A percentile compares a stretch with the other conserved stretches of the same genome.
phyloP scores from a whole-genome alignment of 2,329 filamentous ascomycete species.

The Botryotinia narcissicola region DNA sequence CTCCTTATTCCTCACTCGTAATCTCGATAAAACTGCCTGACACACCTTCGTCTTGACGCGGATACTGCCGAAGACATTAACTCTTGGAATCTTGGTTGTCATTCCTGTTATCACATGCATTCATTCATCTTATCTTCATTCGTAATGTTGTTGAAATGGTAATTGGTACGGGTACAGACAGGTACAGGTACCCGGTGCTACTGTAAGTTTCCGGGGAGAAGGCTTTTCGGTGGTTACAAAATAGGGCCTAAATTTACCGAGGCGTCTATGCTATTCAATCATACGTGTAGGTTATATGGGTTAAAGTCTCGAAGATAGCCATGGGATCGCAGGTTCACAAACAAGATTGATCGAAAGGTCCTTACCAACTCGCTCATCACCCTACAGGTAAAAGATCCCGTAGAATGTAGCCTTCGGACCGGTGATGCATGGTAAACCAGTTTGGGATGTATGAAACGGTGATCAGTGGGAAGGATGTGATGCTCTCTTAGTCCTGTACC shows the following conservation, averaged over 20 bases:
- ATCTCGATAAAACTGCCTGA: neutral
- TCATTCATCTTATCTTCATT: conserved; percentile 7
- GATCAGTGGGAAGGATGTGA: neutral
- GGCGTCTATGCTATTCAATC: neutral
- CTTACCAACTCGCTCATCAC: neutral
- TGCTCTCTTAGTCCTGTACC: neutral
- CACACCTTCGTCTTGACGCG: neutral
- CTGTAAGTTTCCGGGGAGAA: neutral
- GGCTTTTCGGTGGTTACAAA: neutral
- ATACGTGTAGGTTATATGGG: neutral
- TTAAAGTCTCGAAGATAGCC: neutral
- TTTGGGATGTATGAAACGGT: conserved; percentile 5
- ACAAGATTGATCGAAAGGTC: neutral
- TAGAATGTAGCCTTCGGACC: neutral
- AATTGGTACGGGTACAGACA: neutral
- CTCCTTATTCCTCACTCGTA: neutral
- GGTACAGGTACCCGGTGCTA: neutral
- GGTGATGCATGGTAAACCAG: neutral
- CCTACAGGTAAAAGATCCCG: neutral
- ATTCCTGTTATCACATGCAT: neutral
- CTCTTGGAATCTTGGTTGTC: neutral
- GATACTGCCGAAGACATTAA: neutral
- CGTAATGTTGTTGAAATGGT: neutral
- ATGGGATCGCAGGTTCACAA: neutral
- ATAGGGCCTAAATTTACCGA: neutral